These are phyloP conservation scores for Rhodotorula paludigena DNA, from an alignment of 768 basidiomycete species.

Conservation along the genomic window DNA sequence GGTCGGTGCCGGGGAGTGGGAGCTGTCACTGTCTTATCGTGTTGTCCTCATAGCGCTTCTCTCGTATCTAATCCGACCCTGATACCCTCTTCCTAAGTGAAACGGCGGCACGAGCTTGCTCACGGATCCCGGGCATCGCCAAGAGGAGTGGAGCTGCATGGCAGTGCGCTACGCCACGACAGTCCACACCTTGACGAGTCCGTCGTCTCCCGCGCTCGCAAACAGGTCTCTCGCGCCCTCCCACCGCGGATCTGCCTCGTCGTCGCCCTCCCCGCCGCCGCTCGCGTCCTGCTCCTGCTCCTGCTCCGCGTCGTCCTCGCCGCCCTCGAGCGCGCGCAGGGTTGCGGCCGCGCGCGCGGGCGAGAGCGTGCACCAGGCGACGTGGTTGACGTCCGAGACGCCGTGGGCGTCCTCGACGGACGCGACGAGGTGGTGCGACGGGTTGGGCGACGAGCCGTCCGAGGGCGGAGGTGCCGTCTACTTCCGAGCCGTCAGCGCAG, in stretches of 20 bases:
- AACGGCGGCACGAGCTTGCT: no score
- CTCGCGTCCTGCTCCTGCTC: background rate
- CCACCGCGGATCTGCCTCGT: slow-evolving; percentile 42
- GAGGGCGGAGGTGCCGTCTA: background rate
- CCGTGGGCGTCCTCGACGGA: slow-evolving; percentile 65
- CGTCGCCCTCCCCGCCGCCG: background rate
- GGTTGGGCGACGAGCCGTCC: background rate
- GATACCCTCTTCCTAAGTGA: no score
- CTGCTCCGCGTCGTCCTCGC: slow-evolving; percentile 20
- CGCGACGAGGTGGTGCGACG: slow-evolving; percentile 53
- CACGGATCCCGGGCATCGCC: no score
- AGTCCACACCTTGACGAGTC: slow-evolving; percentile 72
- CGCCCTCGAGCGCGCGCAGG: slow-evolving; percentile 27
- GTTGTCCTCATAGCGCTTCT: no score
- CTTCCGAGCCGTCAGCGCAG: no score
- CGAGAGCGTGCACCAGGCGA: slow-evolving; percentile 65
- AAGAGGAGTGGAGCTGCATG: no score
- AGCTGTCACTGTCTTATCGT: no score
- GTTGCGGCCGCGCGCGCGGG: slow-evolving; percentile 12
- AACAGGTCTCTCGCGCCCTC: slow-evolving; percentile 62
- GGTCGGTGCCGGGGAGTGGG: no score
- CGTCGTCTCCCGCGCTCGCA: slow-evolving; percentile 83
- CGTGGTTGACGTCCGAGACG: slow-evolving; percentile 75
- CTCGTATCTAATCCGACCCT: no score
- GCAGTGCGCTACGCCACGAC: slow-evolving; percentile 7